Base-by-base conservation (phyloP, 768 basidiomycete species). In the Boletus eberwhitei region DNA sequence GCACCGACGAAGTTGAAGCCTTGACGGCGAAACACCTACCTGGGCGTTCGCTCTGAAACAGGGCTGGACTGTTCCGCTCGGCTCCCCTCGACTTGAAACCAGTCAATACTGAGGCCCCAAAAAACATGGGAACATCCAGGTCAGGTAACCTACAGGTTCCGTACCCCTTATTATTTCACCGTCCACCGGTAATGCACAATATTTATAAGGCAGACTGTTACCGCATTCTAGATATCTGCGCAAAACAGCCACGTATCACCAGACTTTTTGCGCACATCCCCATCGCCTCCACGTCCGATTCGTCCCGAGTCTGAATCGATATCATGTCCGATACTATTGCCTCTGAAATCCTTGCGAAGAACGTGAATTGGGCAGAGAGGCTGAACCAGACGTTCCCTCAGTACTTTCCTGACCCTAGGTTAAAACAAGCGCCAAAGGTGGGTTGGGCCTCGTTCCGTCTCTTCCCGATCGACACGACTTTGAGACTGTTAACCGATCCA, bases 391-490 rank as follows among this genome's bases (percentile, higher is more conserved):
- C 31, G 16, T 63, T 59, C 32, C 64, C 61, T 17, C 53, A 57
- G 21, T 68, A 67, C 32, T 68, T 67, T 11, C 59, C 66, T 5
- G 31, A 55, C 39, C 45, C 40, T 3, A 42, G 24, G 16, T 35
- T 2, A 0, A 40, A 36, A 24, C 66, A 68, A 41, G 37, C 11
- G 0, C 66, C 66, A 8, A 68, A 66, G 56, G 66, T 60, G 17
- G 17, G 36, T 37, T 17, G 8, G 17, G 17, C n/a, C 17, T 21
- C 12, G 5, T 7, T 21, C 29, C 22, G 14, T 42, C 22, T 22
- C 22, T 26, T 26, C 36, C 22, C 31, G 32, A 48, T 42, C 5
- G 8, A 2, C 8, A 31, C 38, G 22, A 42, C 46, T 12, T 29
- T 29, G 29, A 29, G 6, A 29, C 8, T 29, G 8, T 29, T 2